Conservation (phyloP, 2,329 filamentous ascomycete species). For the Fusarium mangiferae region DNA sequence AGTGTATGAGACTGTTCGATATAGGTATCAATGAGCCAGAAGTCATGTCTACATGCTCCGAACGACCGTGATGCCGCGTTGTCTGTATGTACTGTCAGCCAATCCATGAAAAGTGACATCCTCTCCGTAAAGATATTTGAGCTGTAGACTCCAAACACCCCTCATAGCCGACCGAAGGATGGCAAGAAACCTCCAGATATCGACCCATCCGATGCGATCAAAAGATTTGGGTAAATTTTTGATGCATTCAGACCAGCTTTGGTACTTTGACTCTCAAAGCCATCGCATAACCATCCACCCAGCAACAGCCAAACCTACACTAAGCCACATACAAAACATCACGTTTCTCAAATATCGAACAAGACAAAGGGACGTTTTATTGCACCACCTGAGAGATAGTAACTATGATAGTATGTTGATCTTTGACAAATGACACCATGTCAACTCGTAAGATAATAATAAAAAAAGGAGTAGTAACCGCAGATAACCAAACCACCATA, state of each 20-base stretch:
- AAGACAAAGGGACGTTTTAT: conserved; percentile 24
- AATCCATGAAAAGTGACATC: background rate
- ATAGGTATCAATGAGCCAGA: background rate
- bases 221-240: fast-evolving
- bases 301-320: background rate
- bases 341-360: background rate
- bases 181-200: background rate
- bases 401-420: conserved; percentile 23
- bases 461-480: background rate
- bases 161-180: fast-evolving
- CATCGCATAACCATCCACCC: background rate
- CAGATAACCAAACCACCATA: conserved; percentile 5
- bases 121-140: fast-evolving
- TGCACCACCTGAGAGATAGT: conserved; percentile 10
- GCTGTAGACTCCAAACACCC: fast-evolving
- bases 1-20: too few relatives aligned
- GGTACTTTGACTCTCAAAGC: too few relatives aligned
- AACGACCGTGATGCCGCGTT: fast-evolving
- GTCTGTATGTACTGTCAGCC: too few relatives aligned
- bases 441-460: conserved; percentile 3
- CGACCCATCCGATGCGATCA: background rate
- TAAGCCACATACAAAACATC: background rate
- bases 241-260: fast-evolving
- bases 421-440: conserved; percentile 11
- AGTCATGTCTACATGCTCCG: fast-evolving